These are phyloP conservation scores for Alternaria dauci DNA, from an alignment of 2,329 filamentous ascomycete genomes.

Conservation along the genomic window DNA sequence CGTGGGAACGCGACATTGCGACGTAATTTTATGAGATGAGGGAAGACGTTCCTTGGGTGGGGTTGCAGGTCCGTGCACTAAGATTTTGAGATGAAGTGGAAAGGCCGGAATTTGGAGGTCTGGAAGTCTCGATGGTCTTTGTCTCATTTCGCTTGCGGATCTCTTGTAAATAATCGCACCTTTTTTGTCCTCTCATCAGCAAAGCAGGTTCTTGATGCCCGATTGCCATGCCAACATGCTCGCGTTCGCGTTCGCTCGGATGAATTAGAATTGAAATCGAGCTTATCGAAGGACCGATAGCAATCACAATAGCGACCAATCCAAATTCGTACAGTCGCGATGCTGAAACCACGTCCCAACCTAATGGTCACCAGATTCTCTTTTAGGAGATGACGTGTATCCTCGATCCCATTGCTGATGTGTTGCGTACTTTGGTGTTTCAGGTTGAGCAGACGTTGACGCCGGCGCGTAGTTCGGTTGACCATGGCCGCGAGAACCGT, in stretches of 20 bases:
- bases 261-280: constrained; percentile 11
- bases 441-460: constrained; percentile 42
- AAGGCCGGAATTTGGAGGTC: constrained; percentile 31
- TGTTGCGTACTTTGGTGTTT: constrained; percentile 44
- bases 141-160: constrained; percentile 50
- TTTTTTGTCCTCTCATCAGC: neutral
- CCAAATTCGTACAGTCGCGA: constrained; percentile 25
- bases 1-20: constrained; percentile 36
- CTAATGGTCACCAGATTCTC: constrained; percentile 49
- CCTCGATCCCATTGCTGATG: constrained; percentile 46
- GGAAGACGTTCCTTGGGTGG: constrained; percentile 32
- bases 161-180: constrained; percentile 30
- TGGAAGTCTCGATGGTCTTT: constrained; percentile 30
- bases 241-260: constrained; percentile 16
- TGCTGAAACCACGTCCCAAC: constrained; percentile 36
- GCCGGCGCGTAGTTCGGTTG: constrained; percentile 37
- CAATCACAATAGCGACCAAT: constrained; percentile 13
- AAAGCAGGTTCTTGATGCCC: neutral
- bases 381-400: constrained; percentile 47
- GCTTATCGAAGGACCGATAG: constrained; percentile 23
- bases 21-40: constrained; percentile 48
- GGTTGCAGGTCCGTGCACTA: constrained; percentile 38
- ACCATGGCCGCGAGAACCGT: constrained; percentile 34
- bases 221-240: constrained; percentile 6
- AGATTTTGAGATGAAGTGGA: constrained; percentile 34